phyloP scores from a whole-genome alignment of 148 eudicot genomes.

The Suaeda aralocaspica region DNA sequence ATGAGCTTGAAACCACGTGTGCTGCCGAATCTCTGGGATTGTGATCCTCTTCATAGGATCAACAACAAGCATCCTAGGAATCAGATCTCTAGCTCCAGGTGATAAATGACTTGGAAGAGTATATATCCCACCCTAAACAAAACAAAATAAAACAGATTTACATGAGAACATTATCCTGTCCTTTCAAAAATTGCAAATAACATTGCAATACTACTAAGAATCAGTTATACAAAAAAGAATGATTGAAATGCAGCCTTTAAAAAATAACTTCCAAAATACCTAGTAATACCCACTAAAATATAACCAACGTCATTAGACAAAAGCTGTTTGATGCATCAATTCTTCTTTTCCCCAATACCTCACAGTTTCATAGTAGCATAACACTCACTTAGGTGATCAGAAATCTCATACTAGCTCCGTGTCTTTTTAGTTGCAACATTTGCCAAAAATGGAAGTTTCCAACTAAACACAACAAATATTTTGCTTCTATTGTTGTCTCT shows the following conservation, averaged over 20 bases:
- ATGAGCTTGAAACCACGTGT: slow-evolving; percentile 90
- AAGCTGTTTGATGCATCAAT: no score
- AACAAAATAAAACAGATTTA: background rate
- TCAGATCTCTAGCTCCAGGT: slow-evolving; percentile 82
- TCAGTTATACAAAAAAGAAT: background rate
- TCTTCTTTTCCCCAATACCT: background rate
- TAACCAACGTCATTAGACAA: no score
- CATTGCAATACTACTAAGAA: background rate
- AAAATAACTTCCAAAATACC: background rate
- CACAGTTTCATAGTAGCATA: no score
- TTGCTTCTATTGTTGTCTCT: no score
- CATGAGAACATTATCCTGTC: background rate
- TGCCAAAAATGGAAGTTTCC: no score
- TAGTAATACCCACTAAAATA: background rate
- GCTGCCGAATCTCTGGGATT: slow-evolving; percentile 84
- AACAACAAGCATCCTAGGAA: slow-evolving; percentile 95
- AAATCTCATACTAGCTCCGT: no score
- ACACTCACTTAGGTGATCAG: no score
- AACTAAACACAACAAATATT: no score
- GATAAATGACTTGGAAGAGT: slow-evolving; percentile 97
- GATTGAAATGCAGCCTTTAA: background rate
- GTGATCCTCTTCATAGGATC: slow-evolving; percentile 93
- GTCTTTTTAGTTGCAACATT: no score
- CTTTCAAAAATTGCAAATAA: background rate
- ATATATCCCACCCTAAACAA: slow-evolving; percentile 80